These are phyloP conservation scores for Crithidia expoeki DNA, from an alignment of 208 protist genomes.

Conservation along the genomic window DNA sequence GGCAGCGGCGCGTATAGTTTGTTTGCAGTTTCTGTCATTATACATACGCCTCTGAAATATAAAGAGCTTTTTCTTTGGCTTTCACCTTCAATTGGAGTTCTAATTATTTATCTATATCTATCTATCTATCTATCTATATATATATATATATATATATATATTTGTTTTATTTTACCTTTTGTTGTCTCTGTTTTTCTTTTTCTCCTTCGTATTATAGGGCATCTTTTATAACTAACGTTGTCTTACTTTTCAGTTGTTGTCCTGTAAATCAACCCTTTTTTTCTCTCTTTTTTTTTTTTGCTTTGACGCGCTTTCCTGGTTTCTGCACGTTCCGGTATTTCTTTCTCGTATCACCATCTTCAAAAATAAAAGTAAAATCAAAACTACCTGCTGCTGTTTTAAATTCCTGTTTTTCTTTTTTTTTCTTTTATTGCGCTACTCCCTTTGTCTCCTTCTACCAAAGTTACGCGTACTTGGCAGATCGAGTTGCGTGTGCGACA, in stretches of 20 bases:
- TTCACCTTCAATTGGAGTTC: not conserved
- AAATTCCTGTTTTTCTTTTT: constrained; percentile 4
- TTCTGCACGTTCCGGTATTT: not conserved
- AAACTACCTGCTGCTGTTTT: too few species aligned
- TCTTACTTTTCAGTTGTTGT: constrained; percentile 4
- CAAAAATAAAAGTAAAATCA: constrained; percentile 3
- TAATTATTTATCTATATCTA: not conserved
- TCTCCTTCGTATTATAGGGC: not conserved
- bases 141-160: constrained; percentile 33
- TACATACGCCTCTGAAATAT: constrained; percentile 2
- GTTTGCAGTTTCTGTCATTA: not conserved
- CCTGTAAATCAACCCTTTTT: not conserved
- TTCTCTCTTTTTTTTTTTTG: not conserved
- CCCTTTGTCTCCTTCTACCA: not conserved
- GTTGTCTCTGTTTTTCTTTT: not conserved
- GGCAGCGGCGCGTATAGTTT: not conserved
- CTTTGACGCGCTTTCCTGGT: not conserved
- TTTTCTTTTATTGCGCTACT: not conserved
- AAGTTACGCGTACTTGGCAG: not conserved
- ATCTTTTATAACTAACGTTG: not conserved
- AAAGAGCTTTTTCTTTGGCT: not conserved
- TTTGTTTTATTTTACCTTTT: constrained; percentile 18
- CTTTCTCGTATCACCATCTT: not conserved
- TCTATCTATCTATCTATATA: constrained; percentile 6
- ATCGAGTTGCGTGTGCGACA: constrained; percentile 1